Base-by-base conservation (phyloP, 257 asterid species). In the Solanum okadae region DNA sequence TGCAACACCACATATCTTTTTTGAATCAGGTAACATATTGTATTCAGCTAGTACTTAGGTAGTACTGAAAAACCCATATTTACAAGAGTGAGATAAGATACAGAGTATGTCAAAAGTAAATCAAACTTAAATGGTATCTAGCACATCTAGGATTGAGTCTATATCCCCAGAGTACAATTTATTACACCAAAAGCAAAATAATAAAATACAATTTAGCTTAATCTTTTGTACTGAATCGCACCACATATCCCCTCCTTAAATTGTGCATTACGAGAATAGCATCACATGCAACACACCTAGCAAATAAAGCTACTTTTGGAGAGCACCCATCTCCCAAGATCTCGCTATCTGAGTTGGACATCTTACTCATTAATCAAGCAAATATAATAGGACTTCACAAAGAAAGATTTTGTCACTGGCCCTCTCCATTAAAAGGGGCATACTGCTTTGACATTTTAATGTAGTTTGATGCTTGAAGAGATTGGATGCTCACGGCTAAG, bases 381-480 rank as follows among this genome's bases (percentile, higher is more conserved):
- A 75, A 37, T 75, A 75, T 37, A 75, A 35, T 73, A 75, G 31
- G 20, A 75, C 52, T 75, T 75, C 83, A 75, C 83, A 10, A 23
- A 22, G 31, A 75, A 38, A 37, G 31, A 75, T 37, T 72, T 9
- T 37, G 52, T 23, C 83, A 10, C 52, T 75, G 29, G 56, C 31
- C 52, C 83, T 75, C 83, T 20, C 91, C 90, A 92, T 94, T 90
- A 89, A 93, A 87, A 95, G 94, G 90, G 94, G 96, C 99, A 94
- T 90, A 94, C 93, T 86, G 95, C 98, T 85, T 93, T 97, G 94
- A 97, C 99, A 90, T 93, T 98, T 87, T 98, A 94, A 90, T 97
- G 98, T 91, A 98, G 99, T 89, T 94, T 95, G 83, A 97, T 97
- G 98, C 99, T 97, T 82, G 98, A 96, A 91, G 98, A 97, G 97